Conservation (phyloP, 768 basidiomycete species). For the Kockovaella imperatae region DNA sequence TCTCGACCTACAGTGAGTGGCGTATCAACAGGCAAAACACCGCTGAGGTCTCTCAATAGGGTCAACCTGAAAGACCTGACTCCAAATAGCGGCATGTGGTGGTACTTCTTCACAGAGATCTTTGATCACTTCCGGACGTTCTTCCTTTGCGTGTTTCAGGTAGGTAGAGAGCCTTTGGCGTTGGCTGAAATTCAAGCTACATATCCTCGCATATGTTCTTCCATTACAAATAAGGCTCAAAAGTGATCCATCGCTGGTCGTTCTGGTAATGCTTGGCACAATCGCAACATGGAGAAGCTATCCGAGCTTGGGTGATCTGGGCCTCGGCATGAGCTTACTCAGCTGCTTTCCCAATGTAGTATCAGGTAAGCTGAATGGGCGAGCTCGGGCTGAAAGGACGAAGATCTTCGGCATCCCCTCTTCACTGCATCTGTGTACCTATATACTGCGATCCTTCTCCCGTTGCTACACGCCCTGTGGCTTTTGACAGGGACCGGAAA, state of each 20-base stretch:
- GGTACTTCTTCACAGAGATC: constrained; percentile 99
- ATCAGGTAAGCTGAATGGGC: constrained; percentile 55
- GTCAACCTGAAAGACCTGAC: constrained; percentile 78
- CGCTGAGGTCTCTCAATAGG: no score
- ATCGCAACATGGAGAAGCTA: constrained; percentile 84
- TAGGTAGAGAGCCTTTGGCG: constrained; percentile 45
- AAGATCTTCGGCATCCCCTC: constrained; percentile 78
- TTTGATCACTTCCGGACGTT: constrained; percentile 95
- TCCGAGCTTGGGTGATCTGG: constrained; percentile 80
- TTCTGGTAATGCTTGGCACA: constrained; percentile 66
- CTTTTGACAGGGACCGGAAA: constrained; percentile 84
- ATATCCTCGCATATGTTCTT: constrained; percentile 69
- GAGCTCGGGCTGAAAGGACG: constrained; percentile 1
- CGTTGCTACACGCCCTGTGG: constrained; percentile 88
- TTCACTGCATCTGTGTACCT: constrained; percentile 73
- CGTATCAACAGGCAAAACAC: no score
- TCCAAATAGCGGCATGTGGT: constrained; percentile 90
- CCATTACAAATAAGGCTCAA: constrained; percentile 85
- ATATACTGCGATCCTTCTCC: constrained; percentile 76
- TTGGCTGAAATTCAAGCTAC: constrained; percentile 61
- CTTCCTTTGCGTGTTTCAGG: constrained; percentile 89
- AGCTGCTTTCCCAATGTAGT: constrained; percentile 74
- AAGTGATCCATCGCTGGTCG: constrained; percentile 79
- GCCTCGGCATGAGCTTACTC: constrained; percentile 74
- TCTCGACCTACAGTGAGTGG: constrained; percentile 3